These are phyloP conservation scores for Leptomonas seymouri DNA, from an alignment of 208 protist species.

Conservation along the genomic window DNA sequence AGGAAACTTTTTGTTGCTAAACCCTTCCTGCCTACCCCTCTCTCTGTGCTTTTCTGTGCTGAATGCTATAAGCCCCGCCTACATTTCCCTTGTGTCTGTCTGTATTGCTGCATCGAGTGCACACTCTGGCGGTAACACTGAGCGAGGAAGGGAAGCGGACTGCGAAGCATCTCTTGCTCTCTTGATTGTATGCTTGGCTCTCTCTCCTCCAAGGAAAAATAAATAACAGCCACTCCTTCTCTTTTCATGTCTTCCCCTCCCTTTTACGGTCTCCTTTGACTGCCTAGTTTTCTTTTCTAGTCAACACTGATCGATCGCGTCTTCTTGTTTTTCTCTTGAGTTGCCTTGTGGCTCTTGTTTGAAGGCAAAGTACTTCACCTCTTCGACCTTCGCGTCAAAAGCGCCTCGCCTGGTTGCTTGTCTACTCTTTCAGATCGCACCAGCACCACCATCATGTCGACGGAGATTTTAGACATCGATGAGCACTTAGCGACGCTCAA, in stretches of 20 bases:
- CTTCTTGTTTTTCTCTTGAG: background rate
- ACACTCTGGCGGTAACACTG: background rate
- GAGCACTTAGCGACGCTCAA: slow-evolving; percentile 96
- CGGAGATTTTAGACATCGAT: slow-evolving; percentile 91
- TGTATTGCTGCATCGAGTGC: background rate
- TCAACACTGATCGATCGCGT: background rate
- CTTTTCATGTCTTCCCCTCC: background rate
- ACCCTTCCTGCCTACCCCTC: background rate
- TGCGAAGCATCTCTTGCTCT: no score
- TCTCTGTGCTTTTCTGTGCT: background rate
- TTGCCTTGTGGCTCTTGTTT: background rate
- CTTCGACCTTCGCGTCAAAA: background rate
- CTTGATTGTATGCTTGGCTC: no score
- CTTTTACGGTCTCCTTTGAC: background rate
- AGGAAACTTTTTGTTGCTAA: no score
- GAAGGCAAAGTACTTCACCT: background rate
- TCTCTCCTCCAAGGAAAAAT: background rate
- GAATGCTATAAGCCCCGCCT: background rate
- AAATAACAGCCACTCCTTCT: background rate
- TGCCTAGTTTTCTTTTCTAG: background rate
- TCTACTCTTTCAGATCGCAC: slow-evolving; percentile 2
- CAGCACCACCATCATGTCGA: slow-evolving; percentile 13
- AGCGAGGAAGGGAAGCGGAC: background rate
- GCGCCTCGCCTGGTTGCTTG: slow-evolving; percentile 1
- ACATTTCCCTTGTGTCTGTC: background rate